Evolutionary conservation across 176 grass and related monocot genomes (phyloP), one percentile per base, ranked within the genome.

Genomic region (Bromus sterilis): DNA sequence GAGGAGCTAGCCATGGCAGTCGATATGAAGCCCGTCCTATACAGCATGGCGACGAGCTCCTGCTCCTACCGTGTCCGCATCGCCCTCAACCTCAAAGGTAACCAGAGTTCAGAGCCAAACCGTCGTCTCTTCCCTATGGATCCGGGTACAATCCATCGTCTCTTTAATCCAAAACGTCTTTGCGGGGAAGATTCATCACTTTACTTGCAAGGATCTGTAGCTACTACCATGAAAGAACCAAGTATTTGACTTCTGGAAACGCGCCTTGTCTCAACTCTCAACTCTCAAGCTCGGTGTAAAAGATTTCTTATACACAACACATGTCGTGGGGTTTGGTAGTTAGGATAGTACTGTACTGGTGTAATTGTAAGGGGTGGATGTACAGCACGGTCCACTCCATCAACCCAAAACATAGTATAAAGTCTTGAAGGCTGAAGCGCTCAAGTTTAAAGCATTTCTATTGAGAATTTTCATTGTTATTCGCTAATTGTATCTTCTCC

Each of bases 1-100:
- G 42, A 6, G 48, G 48, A 15, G 42, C 26, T 21, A 26, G 44
- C 76, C 44, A 83, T 84, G 84, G 82, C 81, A 64, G 58, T n/a
- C 77, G 16, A n/a, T n/a, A 66, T 25, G 68, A 94, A 93, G 65
- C 78, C 86, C 14, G 74, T 88, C 56, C 88, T 98, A 16, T 94
- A 93, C 84, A 87, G 83, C 81, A 79, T 16, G 25, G 93, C 86
- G 90, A 75, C 83, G 9, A 98, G 95, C 82, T 86, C 95, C 32
- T 98, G 92, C 84, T 85, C 95, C 72, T 83, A 86, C 26, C 44
- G 92, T 28, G 90, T 89, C 66, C 92, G 95, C n/a, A 93, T 94
- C 21, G 88, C 86, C 18, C 95, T 98, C 60, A 89, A 82, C 65
- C 86, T 98, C 78, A 98, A 98, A 98, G 95, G 95, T 97, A 70